Evolutionary conservation across 768 basidiomycete genomes (phyloP).

Genomic region (Xerocomellus dryophilus): DNA sequence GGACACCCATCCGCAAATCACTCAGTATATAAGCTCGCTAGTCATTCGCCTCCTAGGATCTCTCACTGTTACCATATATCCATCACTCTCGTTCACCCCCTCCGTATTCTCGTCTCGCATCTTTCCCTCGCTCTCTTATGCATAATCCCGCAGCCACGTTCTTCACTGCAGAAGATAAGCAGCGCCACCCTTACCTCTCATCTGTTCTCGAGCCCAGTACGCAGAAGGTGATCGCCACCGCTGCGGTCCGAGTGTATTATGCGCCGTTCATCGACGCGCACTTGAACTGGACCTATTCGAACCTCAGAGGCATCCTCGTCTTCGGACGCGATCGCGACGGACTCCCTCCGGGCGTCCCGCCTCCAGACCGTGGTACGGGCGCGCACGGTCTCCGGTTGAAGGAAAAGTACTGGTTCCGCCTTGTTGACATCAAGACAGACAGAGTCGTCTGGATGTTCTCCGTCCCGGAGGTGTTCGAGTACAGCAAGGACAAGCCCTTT

Average conservation of each 20-base stretch:
- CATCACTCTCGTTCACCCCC: constrained; percentile 19
- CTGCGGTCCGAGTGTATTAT: constrained; percentile 60
- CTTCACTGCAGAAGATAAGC: constrained; percentile 38
- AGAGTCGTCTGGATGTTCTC: constrained; percentile 69
- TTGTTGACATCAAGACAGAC: constrained; percentile 53
- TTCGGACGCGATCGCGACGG: constrained; percentile 43
- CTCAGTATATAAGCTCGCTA: constrained; percentile 32
- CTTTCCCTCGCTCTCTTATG: constrained; percentile 18
- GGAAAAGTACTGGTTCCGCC: constrained; percentile 59
- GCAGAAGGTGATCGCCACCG: constrained; percentile 51
- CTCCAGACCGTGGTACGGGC: constrained; percentile 17
- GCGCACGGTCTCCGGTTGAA: constrained; percentile 28
- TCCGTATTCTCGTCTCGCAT: constrained; percentile 3
- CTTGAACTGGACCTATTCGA: constrained; percentile 58
- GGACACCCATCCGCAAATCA: constrained; percentile 27
- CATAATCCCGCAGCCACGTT: constrained; percentile 31
- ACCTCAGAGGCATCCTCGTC: constrained; percentile 56
- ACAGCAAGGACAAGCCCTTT: constrained; percentile 83
- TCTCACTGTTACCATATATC: constrained; percentile 14
- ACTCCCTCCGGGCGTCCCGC: constrained; percentile 22
- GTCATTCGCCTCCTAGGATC: constrained; percentile 12
- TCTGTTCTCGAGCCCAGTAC: constrained; percentile 38
- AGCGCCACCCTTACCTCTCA: constrained; percentile 38
- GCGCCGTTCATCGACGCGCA: constrained; percentile 47
- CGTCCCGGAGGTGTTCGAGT: constrained; percentile 59